Evolutionary conservation across 306 rosid genomes (phyloP), one percentile per base, ranked within the genome.

Genomic region (Oemleria cerasiformis): DNA sequence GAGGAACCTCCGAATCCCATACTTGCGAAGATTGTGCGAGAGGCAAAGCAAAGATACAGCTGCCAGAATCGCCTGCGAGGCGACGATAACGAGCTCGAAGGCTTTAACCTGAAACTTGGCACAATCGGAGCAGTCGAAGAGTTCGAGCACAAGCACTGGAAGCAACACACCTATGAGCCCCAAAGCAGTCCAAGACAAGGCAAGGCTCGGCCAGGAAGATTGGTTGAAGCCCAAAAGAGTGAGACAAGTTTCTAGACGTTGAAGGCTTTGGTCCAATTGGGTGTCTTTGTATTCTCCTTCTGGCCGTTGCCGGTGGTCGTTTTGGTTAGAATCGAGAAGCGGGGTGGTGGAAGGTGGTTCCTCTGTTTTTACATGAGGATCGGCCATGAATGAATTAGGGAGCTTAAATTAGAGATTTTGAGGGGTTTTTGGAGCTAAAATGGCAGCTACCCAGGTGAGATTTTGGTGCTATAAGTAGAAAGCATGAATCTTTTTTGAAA

Each of bases 41-140:
- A 87, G 67, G 62, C 97, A 91, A 43, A 88, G 77, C 88, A 88
- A 68, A 10, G 97, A 91, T 5, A 87, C 87, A 39, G 97, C 92
- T 38, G 97, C 96, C 42, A 91, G 88, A 60, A 66, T 71, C 5
- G 91, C 96, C 88, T 91, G 96, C 41, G 90, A 87, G 53, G 85
- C 81, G 2, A 88, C 84, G 49, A 91, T 88, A 3, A 42, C 82
- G 72, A 87, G 81, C 86, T 88, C 97, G 59, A 86, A 87, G 44
- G 63, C 73, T 73, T 76, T 77, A 4, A 89, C 63, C 65, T 88
- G 91, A 47, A 75, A 87, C 76, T 16, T 48, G 41, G 77, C 75
- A 69, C 96, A 85, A 14, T 71, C 73, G 4, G 78, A 41, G 36
- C 89, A 88, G 6, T 79, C 58, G 64, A 77, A 74, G 47, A 74